phyloP scores from a whole-genome alignment of 306 rosid species.

The Castanea sativa region DNA sequence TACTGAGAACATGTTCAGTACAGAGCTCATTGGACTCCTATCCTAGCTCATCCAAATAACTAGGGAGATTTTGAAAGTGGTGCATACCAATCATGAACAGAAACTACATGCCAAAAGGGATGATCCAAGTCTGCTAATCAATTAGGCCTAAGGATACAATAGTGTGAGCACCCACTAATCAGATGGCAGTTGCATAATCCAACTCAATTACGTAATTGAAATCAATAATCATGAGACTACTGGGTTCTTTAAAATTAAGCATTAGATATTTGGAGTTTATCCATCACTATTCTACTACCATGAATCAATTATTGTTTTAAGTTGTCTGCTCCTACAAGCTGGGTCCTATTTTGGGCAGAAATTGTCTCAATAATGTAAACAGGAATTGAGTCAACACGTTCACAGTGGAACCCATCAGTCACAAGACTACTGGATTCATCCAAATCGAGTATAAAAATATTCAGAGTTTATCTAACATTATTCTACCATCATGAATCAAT shows the following conservation, averaged over 20 bases:
- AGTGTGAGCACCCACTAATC: neutral
- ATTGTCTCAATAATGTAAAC: too few species aligned
- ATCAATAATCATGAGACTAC: neutral
- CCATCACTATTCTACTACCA: neutral
- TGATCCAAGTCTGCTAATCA: neutral
- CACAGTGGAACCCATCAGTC: slow-evolving; percentile 7
- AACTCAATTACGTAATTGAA: neutral
- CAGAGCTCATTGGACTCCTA: neutral
- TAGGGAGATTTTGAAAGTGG: neutral
- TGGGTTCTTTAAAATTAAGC: neutral
- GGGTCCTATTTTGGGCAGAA: too few species aligned
- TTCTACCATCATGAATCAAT: neutral
- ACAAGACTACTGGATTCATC: neutral
- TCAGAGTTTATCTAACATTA: neutral
- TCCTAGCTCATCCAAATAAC: neutral
- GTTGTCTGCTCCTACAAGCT: too few species aligned
- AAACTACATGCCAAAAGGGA: neutral
- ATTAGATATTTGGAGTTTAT: neutral
- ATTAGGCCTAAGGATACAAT: neutral
- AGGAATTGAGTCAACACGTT: too few species aligned
- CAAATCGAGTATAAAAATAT: neutral
- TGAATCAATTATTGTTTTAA: too few species aligned
- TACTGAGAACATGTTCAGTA: neutral
- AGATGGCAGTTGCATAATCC: neutral
- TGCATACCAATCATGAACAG: neutral